A percentile compares a stretch with the other conserved stretches of the same genome.
phyloP scores from a whole-genome alignment of 345 rosid species.

The Acer yangbiense region DNA sequence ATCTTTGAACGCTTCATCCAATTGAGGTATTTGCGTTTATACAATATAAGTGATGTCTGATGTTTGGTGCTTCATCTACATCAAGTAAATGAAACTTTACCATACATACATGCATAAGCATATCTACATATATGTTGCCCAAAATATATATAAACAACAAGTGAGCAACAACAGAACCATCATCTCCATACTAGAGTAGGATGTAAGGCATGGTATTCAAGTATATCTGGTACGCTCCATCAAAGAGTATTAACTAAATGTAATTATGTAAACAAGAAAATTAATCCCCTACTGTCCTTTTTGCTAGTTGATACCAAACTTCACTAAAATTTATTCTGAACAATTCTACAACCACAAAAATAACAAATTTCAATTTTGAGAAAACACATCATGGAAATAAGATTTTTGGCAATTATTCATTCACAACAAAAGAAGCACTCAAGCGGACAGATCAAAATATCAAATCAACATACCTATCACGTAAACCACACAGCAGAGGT shows the following conservation, averaged over 20 bases:
- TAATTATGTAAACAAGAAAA: neutral
- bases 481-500: neutral
- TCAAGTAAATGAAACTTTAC: neutral
- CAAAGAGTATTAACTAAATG: neutral
- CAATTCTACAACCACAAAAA: neutral
- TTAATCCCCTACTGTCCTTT: neutral
- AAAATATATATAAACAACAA: neutral
- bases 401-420: neutral
- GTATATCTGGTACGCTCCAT: neutral
- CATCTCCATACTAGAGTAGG: neutral
- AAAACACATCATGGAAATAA: neutral
- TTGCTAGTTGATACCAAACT: neutral
- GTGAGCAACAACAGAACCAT: neutral
- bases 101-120: neutral
- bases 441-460: neutral
- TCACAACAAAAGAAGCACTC: neutral
- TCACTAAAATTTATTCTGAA: neutral
- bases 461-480: neutral
- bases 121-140: neutral
- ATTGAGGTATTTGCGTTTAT: neutral
- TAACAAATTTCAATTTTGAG: neutral
- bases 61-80: neutral
- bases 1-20: conserved; percentile 4
- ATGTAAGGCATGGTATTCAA: neutral
- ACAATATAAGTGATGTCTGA: neutral